phyloP scores from a whole-genome alignment of 2,329 filamentous ascomycete genomes.

The Mycosphaerella sp. region DNA sequence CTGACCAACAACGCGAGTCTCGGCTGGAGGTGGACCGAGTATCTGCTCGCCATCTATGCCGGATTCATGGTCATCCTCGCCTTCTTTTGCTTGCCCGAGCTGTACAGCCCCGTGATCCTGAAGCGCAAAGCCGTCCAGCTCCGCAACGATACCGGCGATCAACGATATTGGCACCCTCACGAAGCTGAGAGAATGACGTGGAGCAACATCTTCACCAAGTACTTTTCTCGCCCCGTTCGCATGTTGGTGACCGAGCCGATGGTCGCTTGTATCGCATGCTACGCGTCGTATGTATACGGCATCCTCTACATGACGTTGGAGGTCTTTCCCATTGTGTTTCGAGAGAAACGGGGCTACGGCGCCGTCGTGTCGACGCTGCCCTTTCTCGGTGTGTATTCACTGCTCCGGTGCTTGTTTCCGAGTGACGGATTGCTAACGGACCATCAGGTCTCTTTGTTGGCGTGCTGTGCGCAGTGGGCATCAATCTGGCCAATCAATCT shows the following conservation, averaged over 20 bases:
- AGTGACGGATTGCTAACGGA: not conserved
- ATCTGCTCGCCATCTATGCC: conserved; percentile 38
- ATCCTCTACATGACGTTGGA: conserved; percentile 45
- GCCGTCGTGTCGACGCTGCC: conserved; percentile 41
- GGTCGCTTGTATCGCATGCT: conserved; percentile 33
- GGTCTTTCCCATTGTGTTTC: conserved; percentile 45
- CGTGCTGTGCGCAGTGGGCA: conserved; percentile 36
- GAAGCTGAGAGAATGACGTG: conserved; percentile 39
- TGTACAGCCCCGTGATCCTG: conserved; percentile 37
- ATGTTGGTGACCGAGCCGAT: conserved; percentile 47
- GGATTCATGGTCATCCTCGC: conserved; percentile 25
- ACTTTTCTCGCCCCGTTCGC: conserved; percentile 37
- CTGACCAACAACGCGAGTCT: conserved; percentile 36
- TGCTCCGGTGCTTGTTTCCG: conserved; percentile 24
- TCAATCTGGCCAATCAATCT: conserved; percentile 46
- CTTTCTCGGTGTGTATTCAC: conserved; percentile 3
- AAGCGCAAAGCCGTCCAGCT: conserved; percentile 36
- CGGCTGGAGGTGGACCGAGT: conserved; percentile 24
- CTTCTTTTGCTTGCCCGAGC: conserved; percentile 36
- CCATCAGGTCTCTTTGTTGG: conserved; percentile 37
- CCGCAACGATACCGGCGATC: conserved; percentile 37
- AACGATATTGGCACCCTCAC: conserved; percentile 41
- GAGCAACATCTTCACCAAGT: conserved; percentile 39
- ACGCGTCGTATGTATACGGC: conserved; percentile 35
- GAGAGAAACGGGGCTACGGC: conserved; percentile 39